Evolutionary conservation across 2,329 filamentous ascomycete genomes (phyloP), one percentile per base, ranked within the genome.

Genomic region (Pestalotiopsis fici): DNA sequence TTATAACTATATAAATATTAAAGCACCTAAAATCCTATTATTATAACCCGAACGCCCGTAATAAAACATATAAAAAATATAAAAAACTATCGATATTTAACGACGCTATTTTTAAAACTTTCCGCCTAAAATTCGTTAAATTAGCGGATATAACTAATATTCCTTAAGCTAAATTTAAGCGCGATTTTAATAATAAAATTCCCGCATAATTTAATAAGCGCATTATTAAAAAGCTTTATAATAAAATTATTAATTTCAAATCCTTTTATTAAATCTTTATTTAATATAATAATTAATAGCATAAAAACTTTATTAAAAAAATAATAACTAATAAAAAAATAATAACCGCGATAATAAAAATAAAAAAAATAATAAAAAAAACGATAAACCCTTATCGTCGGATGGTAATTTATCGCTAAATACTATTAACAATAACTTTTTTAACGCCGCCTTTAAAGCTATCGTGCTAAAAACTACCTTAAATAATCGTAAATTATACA

Each of bases 271-370:
- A 65, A 31, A 21, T n/a, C 3, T 18, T 27, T 12, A 55, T 55
- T 65, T 27, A 55, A 54, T 65, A 28, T 56, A 54, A 65, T 65
- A 54, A 54, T 57, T 54, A 47, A 47, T 47, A 47, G n/a, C n/a
- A 47, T 47, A 63, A 43, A 23, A 47, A 63, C 0, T 47, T 43
- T 63, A 63, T 43, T 28, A 50, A 63, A 63, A 28, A 62, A 62
- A 62, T n/a, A 62, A 9, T 18, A n/a, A 11, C 2, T 27, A 23
- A 62, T 11, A n/a, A 47, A 23, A 3, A 47, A n/a, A 47, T 18
- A 47, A 47, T 15, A 15, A 18, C 39, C 15, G 3, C 3, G 2
- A 18, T 18, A 47, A 47, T 18, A 47, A 47, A 18, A 47, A 47
- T 18, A 4, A 18, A 47, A n/a, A n/a, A 47, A n/a, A 2, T n/a